Conservation (phyloP, 805 yeast species). For the Brettanomyces bruxellensis region DNA sequence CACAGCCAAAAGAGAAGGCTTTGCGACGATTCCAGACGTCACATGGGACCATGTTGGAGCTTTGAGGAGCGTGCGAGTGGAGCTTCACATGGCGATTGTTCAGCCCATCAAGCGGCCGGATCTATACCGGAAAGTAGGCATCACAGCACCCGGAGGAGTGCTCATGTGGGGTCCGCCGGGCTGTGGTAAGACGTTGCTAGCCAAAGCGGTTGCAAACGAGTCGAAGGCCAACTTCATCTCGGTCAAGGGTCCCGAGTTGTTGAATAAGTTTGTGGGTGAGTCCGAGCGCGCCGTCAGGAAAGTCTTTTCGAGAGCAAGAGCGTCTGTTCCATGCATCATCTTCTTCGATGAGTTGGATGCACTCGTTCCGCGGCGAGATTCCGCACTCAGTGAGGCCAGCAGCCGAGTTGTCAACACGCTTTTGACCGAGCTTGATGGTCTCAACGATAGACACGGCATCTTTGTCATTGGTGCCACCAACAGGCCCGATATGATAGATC, state of each 20-base stretch:
- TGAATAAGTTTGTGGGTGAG: slow-evolving; percentile 94
- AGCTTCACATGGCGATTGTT: slow-evolving; percentile 93
- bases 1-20: slow-evolving; percentile 95
- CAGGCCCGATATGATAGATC: slow-evolving; percentile 96
- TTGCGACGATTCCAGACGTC: slow-evolving; percentile 97
- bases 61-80: slow-evolving; percentile 66
- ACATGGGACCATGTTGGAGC: slow-evolving; percentile 97
- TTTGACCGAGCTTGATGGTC: slow-evolving; percentile 89
- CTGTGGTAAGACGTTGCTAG: slow-evolving; percentile 92
- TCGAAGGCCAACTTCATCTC: slow-evolving; percentile 94
- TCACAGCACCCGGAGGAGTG: slow-evolving; percentile 95
- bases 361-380: slow-evolving; percentile 87
- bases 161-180: slow-evolving; percentile 99
- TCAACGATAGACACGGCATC: slow-evolving; percentile 86
- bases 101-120: slow-evolving; percentile 95
- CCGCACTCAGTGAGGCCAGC: slow-evolving; percentile 79
- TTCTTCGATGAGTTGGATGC: slow-evolving; percentile 97
- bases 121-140: slow-evolving; percentile 81
- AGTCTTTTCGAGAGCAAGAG: slow-evolving; percentile 85
- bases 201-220: slow-evolving; percentile 97
- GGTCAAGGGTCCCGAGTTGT: slow-evolving; percentile 91
- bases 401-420: slow-evolving; percentile 92
- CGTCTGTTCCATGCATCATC: slow-evolving; percentile 89
- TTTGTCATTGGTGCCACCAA: slow-evolving; percentile 96
- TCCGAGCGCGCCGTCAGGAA: slow-evolving; percentile 90